Evolutionary conservation across 106 monocot genomes (phyloP).

Genomic region (Agapanthus africanus): DNA sequence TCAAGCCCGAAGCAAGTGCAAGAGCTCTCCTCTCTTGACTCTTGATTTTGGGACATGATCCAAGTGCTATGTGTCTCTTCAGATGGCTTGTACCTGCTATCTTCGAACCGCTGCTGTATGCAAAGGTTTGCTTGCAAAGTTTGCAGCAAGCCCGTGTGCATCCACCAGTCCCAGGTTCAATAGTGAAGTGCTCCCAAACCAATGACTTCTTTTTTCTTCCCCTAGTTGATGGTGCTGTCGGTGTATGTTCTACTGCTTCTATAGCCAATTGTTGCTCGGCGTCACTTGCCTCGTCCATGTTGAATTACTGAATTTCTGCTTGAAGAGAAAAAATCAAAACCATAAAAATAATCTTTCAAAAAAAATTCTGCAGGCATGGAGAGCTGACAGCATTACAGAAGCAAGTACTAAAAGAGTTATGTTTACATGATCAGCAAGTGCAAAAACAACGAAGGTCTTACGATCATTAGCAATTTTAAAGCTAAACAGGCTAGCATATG

Average conservation of each 20-base stretch:
- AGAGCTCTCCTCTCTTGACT: conserved; percentile 45
- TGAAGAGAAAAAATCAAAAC: background rate
- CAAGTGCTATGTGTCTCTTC: conserved; percentile 78
- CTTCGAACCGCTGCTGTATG: conserved; percentile 80
- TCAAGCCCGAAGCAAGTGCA: conserved; percentile 34
- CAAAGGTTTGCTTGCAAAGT: conserved; percentile 88
- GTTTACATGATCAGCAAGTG: too few species aligned
- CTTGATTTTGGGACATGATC: conserved; percentile 77
- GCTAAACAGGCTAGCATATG: too few species aligned
- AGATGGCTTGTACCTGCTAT: conserved; percentile 95
- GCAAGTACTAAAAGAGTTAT: too few species aligned
- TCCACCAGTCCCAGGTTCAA: conserved; percentile 56
- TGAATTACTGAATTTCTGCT: conserved; percentile 5
- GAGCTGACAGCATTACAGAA: too few species aligned
- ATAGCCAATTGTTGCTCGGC: conserved; percentile 22
- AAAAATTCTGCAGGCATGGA: too few species aligned
- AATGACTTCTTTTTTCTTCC: conserved; percentile 79
- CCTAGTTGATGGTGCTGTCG: conserved; percentile 31
- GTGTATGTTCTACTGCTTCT: background rate
- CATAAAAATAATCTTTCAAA: too few species aligned
- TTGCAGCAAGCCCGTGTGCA: conserved; percentile 80
- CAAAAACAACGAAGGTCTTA: too few species aligned
- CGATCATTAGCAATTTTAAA: too few species aligned
- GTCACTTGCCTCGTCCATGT: conserved; percentile 41
- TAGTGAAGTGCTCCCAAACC: conserved; percentile 90